Evolutionary conservation across 192 early-diverging fungal species (phyloP), one percentile per base, ranked within the genome.

Genomic region (Entomortierella chlamydospora): DNA sequence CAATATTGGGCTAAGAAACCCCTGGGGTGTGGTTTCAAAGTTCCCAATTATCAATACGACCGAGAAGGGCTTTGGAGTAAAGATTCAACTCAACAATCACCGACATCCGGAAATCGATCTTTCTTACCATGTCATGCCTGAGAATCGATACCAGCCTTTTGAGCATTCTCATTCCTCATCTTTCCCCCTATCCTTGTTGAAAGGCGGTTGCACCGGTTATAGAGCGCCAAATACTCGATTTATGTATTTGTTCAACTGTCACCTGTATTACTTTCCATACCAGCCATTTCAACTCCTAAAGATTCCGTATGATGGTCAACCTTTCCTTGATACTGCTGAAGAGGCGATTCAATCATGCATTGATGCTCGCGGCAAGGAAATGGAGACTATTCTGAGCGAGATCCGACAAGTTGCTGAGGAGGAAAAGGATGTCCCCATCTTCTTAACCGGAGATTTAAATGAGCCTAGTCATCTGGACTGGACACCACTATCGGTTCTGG

Each of bases 401-500:
- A 69, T 83, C n/a, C 33, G 30, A 15, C 42, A 64, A 2, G 72
- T 72, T 1, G 62, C 73, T 2, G 72, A 69, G 0, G 63, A 76
- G 49, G 77, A 68, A 23, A 52, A 47, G 26, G 60, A 72, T 20
- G 79, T 76, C 34, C 66, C 82, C 2, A 81, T 80, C 37, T 81
- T 83, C 30, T 51, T 83, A 51, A 64, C 73, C 0, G 82, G 79
- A 5, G 82, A 83, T 30, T 70, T 83, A 1, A 83, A 83, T 61
- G 82, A 83, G 61, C 82, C 82, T 13, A 72, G 68, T 30, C 82
- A 83, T 52, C 45, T 83, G 53, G 82, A 83, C 33, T 83, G 82
- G 82, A 81, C 78, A 0, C 61, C 70, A 0, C 37, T 70, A 1
- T 58, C 79, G 15, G 82, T 77, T 25, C 11, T 73, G 51, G 42